These are phyloP conservation scores for Trichosporon ovoides DNA, from an alignment of 1,284 basidiomycete genomes.

Conservation along the genomic window DNA sequence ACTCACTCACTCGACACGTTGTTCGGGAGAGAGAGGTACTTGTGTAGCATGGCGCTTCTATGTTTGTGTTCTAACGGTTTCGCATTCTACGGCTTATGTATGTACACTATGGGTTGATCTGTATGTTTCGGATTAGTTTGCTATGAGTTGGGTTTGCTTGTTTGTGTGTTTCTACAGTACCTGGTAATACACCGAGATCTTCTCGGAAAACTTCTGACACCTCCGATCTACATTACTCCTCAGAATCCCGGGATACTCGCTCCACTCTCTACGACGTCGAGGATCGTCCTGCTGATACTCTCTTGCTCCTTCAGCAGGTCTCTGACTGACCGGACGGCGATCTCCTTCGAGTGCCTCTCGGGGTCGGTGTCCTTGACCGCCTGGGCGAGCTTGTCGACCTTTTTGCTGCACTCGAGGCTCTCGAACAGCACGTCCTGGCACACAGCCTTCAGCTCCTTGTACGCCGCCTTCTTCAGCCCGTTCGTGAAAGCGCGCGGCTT, in stretches of 20 bases:
- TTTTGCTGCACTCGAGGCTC: constrained; percentile 9
- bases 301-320: constrained; percentile 19
- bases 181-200: not conserved
- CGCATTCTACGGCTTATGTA: too few species aligned
- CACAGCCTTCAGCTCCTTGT: constrained; percentile 10
- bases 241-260: constrained; percentile 21
- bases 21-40: too few species aligned
- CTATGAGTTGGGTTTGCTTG: not conserved
- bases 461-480: constrained; percentile 9
- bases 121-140: too few species aligned
- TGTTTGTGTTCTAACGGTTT: too few species aligned
- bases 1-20: too few species aligned
- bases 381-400: constrained; percentile 8
- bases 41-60: too few species aligned
- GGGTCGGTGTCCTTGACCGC: not conserved
- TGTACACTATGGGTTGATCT: too few species aligned
- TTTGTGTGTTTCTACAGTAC: not conserved
- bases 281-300: constrained; percentile 11
- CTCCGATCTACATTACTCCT: constrained; percentile 49
- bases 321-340: constrained; percentile 9
- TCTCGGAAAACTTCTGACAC: constrained; percentile 55
- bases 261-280: constrained; percentile 13
- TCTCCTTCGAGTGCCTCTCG: constrained; percentile 1
- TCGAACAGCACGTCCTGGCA: constrained; percentile 17
- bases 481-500: constrained; percentile 14